These are phyloP conservation scores for Cokeromyces recurvatus DNA, from an alignment of 371 early-diverging fungal species.

Conservation along the genomic window DNA sequence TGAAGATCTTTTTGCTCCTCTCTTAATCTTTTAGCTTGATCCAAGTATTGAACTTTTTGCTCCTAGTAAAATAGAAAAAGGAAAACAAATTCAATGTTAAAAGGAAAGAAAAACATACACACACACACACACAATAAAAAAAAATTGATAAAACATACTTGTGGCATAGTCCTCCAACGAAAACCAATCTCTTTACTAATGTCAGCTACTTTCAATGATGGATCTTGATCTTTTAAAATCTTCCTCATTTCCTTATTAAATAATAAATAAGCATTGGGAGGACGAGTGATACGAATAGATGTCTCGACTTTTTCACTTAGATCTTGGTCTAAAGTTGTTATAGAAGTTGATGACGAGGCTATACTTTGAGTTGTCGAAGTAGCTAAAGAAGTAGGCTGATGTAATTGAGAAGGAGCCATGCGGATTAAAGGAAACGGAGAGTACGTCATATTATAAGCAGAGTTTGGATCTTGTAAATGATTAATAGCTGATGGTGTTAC, in stretches of 20 bases:
- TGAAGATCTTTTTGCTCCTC: slow-evolving; percentile 41
- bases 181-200: slow-evolving; percentile 61
- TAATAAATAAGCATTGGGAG: slow-evolving; percentile 63
- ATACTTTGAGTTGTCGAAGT: no score
- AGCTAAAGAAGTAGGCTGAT: slow-evolving; percentile 8
- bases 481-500: no score
- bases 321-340: background rate
- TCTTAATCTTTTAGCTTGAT: slow-evolving; percentile 38
- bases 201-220: slow-evolving; percentile 60
- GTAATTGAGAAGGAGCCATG: slow-evolving; percentile 15
- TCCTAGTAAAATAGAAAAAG: no score
- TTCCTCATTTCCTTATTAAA: slow-evolving; percentile 66
- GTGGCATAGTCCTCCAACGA: slow-evolving; percentile 50
- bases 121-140: no score
- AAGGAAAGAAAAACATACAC: no score
- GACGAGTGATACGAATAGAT: slow-evolving; percentile 48
- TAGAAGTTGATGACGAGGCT: background rate
- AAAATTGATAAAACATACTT: slow-evolving; percentile 8
- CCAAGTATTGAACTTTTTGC: slow-evolving; percentile 34
- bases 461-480: slow-evolving; percentile 1
- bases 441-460: slow-evolving; percentile 16
- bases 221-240: slow-evolving; percentile 56
- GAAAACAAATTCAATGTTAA: no score
- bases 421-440: slow-evolving; percentile 27
- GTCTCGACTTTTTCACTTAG: no score